phyloP scores from a whole-genome alignment of 2,329 filamentous ascomycete species.

The Penicillium vulpinum region DNA sequence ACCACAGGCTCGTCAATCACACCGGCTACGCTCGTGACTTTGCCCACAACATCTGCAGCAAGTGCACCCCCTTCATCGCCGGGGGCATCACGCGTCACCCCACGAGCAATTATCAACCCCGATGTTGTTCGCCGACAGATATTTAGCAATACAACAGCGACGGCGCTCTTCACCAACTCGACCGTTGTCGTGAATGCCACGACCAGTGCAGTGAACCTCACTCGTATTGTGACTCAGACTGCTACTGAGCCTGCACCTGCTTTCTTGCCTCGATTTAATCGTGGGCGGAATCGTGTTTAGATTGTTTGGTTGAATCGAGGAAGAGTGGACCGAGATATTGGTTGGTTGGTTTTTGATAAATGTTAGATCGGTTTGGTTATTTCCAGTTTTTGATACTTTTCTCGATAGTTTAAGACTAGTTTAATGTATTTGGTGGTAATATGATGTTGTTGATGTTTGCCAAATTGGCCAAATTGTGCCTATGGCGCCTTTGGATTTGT shows the following conservation, averaged over 20 bases:
- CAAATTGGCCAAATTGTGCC: background rate
- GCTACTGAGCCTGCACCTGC: background rate
- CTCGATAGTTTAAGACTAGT: background rate
- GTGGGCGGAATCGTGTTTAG: conserved; percentile 4
- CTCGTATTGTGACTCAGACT: background rate
- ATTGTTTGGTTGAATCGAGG: background rate
- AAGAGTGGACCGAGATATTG: background rate
- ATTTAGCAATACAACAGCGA: background rate
- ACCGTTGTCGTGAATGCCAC: background rate
- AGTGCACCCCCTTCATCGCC: background rate
- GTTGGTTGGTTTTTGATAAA: background rate
- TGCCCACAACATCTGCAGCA: background rate
- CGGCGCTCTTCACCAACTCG: conserved; percentile 1
- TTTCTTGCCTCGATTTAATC: conserved; percentile 7
- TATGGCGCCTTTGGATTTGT: background rate
- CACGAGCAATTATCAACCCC: background rate
- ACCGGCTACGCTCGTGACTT: background rate
- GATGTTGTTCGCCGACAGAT: conserved; percentile 2
- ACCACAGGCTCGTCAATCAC: background rate
- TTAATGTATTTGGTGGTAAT: conserved; percentile 5
- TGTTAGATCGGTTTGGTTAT: background rate
- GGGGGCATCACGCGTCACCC: background rate
- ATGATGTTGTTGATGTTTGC: background rate
- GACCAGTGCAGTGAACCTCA: conserved; percentile 1
- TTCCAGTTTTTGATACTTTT: background rate